Evolutionary conservation across 2,329 filamentous ascomycete genomes (phyloP).

Genomic region (Calonectria montana): DNA sequence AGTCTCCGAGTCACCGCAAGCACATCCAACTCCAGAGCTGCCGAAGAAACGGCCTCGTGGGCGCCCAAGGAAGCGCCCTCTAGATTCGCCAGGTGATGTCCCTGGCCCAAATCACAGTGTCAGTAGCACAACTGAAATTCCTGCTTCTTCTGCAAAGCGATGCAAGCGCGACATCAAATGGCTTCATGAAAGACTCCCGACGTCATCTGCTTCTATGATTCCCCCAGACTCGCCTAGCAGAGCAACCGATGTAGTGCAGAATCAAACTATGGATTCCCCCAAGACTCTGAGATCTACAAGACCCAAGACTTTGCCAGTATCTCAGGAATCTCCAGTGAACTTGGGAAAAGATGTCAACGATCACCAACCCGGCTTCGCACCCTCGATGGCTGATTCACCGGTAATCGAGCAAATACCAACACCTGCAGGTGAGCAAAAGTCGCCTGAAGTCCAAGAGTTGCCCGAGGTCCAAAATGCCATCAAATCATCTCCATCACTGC

Average conservation of each 20-base stretch:
- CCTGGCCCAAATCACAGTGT: neutral
- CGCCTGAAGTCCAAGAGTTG: neutral
- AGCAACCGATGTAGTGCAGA: neutral
- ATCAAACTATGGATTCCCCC: neutral
- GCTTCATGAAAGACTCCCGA: slow-evolving; percentile 27
- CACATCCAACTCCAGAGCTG: neutral
- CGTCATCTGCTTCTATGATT: neutral
- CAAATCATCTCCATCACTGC: neutral
- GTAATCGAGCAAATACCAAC: neutral
- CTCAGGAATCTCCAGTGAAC: neutral
- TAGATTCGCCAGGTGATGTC: neutral
- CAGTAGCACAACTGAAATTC: neutral
- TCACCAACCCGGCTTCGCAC: neutral
- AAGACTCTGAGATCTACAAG: neutral
- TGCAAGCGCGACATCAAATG: slow-evolving; percentile 26
- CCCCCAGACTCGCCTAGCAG: neutral
- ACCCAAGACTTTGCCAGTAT: neutral
- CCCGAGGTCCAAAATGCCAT: neutral
- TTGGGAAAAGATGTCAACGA: neutral
- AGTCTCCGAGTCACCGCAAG: neutral
- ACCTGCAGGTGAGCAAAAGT: neutral
- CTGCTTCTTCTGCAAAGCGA: neutral
- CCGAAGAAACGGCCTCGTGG: slow-evolving; percentile 14
- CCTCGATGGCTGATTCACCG: neutral
- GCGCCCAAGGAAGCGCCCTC: slow-evolving; percentile 20